Conservation (phyloP, 768 basidiomycete genomes). For the Russula earlei region DNA sequence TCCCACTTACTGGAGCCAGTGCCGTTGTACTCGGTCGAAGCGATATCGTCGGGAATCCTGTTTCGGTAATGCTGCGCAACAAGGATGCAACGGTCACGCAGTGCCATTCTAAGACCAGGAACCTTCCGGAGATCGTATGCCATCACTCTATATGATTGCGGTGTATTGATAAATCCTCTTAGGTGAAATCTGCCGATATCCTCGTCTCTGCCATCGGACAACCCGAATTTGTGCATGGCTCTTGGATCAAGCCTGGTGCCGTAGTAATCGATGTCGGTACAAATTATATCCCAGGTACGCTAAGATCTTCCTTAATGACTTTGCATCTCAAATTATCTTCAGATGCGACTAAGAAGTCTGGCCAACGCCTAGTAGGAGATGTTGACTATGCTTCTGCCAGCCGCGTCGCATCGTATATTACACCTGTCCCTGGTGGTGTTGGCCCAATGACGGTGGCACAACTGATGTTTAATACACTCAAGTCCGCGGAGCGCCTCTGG, state of each 20-base stretch:
- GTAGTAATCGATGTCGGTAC: slow-evolving; percentile 98
- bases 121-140: slow-evolving; percentile 69
- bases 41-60: slow-evolving; percentile 96
- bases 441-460: slow-evolving; percentile 99
- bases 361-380: slow-evolving; percentile 92
- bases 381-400: slow-evolving; percentile 79
- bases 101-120: slow-evolving; percentile 86
- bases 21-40: slow-evolving; percentile 93
- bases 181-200: slow-evolving; percentile 85
- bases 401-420: slow-evolving; percentile 78
- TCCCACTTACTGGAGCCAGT: slow-evolving; percentile 65
- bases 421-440: slow-evolving; percentile 97
- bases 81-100: slow-evolving; percentile 95
- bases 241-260: slow-evolving; percentile 92
- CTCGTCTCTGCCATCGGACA: slow-evolving; percentile 96
- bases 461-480: slow-evolving; percentile 91
- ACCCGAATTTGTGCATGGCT: slow-evolving; percentile 81
- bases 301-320: slow-evolving; percentile 23
- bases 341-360: slow-evolving; percentile 87
- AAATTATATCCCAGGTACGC: slow-evolving; percentile 80
- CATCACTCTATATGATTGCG: not conserved
- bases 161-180: not conserved
- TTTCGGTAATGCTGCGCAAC: slow-evolving; percentile 81
- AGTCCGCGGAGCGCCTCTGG: slow-evolving; percentile 76
- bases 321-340: not conserved